Base-by-base conservation (phyloP, 2,329 filamentous ascomycete genomes). In the Penicillium brevicompactum region DNA sequence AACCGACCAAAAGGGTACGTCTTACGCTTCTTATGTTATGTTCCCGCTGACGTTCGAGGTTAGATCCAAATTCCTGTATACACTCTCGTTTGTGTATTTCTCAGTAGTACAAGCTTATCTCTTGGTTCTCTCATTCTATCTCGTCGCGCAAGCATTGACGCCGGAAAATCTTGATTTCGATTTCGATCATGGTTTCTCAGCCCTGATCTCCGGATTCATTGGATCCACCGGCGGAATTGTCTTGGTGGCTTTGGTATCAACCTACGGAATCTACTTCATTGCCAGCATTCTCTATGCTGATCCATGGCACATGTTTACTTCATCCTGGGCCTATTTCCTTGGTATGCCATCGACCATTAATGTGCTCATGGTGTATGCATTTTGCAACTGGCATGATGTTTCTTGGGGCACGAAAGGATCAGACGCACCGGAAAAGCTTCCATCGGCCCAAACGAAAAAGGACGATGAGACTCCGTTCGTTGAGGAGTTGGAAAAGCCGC, bases 361-460 rank as follows among this genome's bases (percentile, higher is more conserved):
- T 81, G 93, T 97, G 66, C 87, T 97, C 70, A 97, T 95, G 85
- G 91, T 97, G 49, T 97, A 97, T 77, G 91, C 93, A 56, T 97
- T 96, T 84, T 94, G 91, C 86, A 97, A 97, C 80, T 97, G 92
- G 93, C 93, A 97, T 78, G 93, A 97, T 79, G 93, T 97, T 49
- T 96, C 92, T 11, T 97, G 93, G 92, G 93, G 93, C 82, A 97
- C 93, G 77, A 97, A 97, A 82, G 93, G 93, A 69, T 89, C 92
- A 5, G 93, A 97, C 79, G 95, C 95, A 77, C 86, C 88, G 21
- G 92, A 97, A 69, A 89, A 89, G 24, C 82, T 97, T 13, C 93
- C 93, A 0, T 94, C 92, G 21, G 93, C 90, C 1, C 85, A 89
- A 64, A 90, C 93, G 7, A 87, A 87, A 67, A 96, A 96, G 77